These are phyloP conservation scores for Diversispora epigaea DNA, from an alignment of 192 early-diverging fungal genomes.

Conservation along the genomic window DNA sequence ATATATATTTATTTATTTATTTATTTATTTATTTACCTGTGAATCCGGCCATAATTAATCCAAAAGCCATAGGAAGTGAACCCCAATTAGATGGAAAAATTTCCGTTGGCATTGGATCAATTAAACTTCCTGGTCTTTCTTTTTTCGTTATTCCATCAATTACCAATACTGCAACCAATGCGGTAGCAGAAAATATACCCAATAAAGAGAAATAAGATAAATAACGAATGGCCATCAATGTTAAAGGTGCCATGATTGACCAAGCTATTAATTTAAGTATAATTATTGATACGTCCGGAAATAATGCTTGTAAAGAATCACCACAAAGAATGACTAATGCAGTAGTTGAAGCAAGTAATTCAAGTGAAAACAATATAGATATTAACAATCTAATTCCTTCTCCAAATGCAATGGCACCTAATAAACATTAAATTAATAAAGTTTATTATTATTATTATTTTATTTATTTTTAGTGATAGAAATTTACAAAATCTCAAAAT, in stretches of 20 bases:
- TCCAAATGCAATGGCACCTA: constrained; percentile 46
- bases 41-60: constrained; percentile 58
- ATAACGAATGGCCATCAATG: constrained; percentile 48
- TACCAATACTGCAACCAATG: constrained; percentile 55
- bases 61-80: constrained; percentile 50
- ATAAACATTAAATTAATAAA: constrained; percentile 16
- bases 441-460: not conserved
- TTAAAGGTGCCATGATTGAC: constrained; percentile 52
- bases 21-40: constrained; percentile 39
- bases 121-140: constrained; percentile 55
- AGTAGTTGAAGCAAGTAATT: constrained; percentile 45
- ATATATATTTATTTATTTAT: too few relatives aligned
- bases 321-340: constrained; percentile 44
- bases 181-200: constrained; percentile 55
- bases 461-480: not conserved
- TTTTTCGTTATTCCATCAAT: constrained; percentile 55
- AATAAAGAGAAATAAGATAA: constrained; percentile 58
- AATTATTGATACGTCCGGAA: constrained; percentile 35
- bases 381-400: constrained; percentile 34
- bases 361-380: constrained; percentile 39
- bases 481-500: not conserved
- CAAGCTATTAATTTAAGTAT: constrained; percentile 53
- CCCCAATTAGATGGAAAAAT: constrained; percentile 40
- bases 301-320: constrained; percentile 40
- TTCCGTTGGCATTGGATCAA: constrained; percentile 49